Evolutionary conservation across 305 asterid species (phyloP).

Genomic region (Galium porrigens): DNA sequence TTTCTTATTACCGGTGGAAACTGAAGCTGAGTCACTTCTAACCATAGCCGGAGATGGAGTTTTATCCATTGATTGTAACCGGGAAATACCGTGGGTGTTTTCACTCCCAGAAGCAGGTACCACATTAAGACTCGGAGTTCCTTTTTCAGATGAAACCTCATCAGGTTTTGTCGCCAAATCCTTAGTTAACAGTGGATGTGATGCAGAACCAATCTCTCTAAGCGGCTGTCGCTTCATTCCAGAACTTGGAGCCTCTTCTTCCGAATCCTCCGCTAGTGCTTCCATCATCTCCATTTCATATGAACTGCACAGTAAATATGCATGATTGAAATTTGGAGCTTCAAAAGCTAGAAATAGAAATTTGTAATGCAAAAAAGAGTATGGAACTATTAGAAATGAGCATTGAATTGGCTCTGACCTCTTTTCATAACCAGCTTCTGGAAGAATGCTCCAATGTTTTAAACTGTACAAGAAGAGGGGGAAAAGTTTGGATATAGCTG

Average conservation of each 20-base stretch:
- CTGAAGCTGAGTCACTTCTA: slow-evolving; percentile 24
- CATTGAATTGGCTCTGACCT: slow-evolving; percentile 37
- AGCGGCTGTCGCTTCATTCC: slow-evolving; percentile 21
- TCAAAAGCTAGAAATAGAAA: background rate
- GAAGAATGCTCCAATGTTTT: slow-evolving; percentile 77
- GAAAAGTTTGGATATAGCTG: slow-evolving; percentile 7
- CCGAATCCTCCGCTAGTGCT: slow-evolving; percentile 83
- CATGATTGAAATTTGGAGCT: background rate
- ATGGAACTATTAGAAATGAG: background rate
- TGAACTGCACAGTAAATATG: slow-evolving; percentile 32
- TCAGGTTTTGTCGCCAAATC: slow-evolving; percentile 20
- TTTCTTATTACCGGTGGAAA: slow-evolving; percentile 29
- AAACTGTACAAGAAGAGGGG: slow-evolving; percentile 32
- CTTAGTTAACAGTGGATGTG: slow-evolving; percentile 24
- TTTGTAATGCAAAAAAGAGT: background rate
- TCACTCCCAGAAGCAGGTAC: slow-evolving; percentile 19
- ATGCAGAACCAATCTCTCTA: slow-evolving; percentile 25
- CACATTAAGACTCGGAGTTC: slow-evolving; percentile 20
- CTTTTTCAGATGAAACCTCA: slow-evolving; percentile 19
- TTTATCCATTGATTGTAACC: slow-evolving; percentile 14
- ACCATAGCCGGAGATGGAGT: slow-evolving; percentile 19
- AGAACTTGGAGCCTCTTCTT: slow-evolving; percentile 53
- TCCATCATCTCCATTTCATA: slow-evolving; percentile 61
- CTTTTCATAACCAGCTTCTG: slow-evolving; percentile 54
- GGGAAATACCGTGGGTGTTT: slow-evolving; percentile 20